Conservation (phyloP, 2,329 filamentous ascomycete genomes). For the Colletotrichum neosansevieriae region DNA sequence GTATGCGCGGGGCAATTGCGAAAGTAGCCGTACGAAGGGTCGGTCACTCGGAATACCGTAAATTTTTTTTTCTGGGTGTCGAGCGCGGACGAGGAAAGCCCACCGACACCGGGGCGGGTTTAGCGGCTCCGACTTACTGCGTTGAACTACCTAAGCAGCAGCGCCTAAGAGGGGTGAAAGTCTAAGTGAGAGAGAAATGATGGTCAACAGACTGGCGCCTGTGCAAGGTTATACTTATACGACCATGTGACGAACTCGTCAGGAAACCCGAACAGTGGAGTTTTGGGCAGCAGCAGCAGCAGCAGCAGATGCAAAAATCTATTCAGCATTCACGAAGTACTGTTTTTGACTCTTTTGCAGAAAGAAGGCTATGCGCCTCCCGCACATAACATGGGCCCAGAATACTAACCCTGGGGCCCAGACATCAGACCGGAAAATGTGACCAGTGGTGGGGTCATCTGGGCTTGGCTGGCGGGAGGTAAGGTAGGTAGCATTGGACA, state of each 20-base stretch:
- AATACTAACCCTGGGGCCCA: constrained; percentile 22
- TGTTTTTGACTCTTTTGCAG: too few species aligned
- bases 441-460: constrained; percentile 22
- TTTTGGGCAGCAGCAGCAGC: constrained; percentile 34
- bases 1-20: constrained; percentile 32
- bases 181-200: not conserved
- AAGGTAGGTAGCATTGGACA: not conserved
- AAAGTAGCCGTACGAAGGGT: constrained; percentile 22
- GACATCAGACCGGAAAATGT: constrained; percentile 34
- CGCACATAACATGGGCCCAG: constrained; percentile 13
- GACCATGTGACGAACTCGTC: constrained; percentile 33
- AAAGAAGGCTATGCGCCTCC: constrained; percentile 6
- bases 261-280: constrained; percentile 19
- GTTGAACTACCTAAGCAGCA: constrained; percentile 5
- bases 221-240: constrained; percentile 5
- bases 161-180: not conserved
- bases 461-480: constrained; percentile 28
- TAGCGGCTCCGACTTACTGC: constrained; percentile 2
- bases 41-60: constrained; percentile 13
- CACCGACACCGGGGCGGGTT: constrained; percentile 37
- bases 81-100: constrained; percentile 14
- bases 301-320: not conserved
- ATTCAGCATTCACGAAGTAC: not conserved
- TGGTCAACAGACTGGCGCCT: not conserved
- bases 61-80: constrained; percentile 15